phyloP scores from a whole-genome alignment of 2,329 filamentous ascomycete species.

The Nothomitra cinnamomea region DNA sequence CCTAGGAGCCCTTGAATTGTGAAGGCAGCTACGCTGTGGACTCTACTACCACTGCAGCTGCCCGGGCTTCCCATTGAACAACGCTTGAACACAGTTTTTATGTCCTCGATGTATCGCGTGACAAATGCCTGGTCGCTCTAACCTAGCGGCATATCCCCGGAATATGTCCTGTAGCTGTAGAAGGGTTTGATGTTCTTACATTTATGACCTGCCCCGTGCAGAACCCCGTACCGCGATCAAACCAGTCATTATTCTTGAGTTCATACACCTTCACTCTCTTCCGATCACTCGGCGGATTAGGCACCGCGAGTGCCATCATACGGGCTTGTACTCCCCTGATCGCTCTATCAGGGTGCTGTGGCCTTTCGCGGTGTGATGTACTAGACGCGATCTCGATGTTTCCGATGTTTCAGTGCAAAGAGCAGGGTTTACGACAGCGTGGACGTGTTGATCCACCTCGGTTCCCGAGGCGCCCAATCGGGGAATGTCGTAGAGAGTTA shows the following conservation, averaged over 20 bases:
- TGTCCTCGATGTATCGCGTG: neutral
- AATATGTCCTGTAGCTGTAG: no score
- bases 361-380: neutral
- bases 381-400: neutral
- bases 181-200: constrained; percentile 33
- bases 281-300: constrained; percentile 30
- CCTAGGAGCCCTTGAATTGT: neutral
- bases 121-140: neutral
- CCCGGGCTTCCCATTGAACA: no score
- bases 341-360: neutral
- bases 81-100: neutral
- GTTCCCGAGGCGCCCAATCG: neutral
- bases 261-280: constrained; percentile 95
- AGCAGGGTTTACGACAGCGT: neutral
- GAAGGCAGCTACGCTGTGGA: neutral
- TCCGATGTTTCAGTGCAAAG: neutral
- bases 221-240: constrained; percentile 90
- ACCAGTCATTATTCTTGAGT: constrained; percentile 97
- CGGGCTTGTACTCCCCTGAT: neutral
- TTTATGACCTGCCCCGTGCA: constrained; percentile 62
- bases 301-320: constrained; percentile 24
- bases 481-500: neutral
- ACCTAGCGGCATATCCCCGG: neutral
- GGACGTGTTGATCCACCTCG: constrained; percentile 3
- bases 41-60: no score